A percentile compares a stretch with the other conserved stretches of the same genome.
phyloP scores from a whole-genome alignment of 257 asterid genomes.

The Linderniella brevidens region DNA sequence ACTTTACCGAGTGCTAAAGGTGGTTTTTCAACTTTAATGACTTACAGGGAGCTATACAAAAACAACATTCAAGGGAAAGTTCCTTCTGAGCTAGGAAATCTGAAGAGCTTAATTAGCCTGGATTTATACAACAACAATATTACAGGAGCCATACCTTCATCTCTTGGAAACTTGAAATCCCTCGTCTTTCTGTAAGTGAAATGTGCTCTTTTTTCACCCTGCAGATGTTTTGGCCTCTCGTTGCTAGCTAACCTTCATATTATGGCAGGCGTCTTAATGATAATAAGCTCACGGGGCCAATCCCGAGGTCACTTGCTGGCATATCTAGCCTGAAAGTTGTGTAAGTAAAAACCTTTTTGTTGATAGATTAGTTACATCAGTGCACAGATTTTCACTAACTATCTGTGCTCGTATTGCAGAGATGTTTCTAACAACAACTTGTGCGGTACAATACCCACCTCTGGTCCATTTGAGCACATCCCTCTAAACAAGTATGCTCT shows the following conservation, averaged over 20 bases:
- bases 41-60: conserved; percentile 92
- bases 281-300: conserved; percentile 35
- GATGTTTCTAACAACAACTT: conserved; percentile 79
- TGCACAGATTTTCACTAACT: conserved; percentile 5
- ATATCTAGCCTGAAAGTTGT: conserved; percentile 49
- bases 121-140: conserved; percentile 86
- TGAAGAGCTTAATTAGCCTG: conserved; percentile 83
- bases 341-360: conserved; percentile 22
- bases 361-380: background rate
- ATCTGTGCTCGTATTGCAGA: conserved; percentile 25
- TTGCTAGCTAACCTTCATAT: background rate
- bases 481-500: conserved; percentile 72
- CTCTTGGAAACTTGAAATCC: conserved; percentile 63
- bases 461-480: conserved; percentile 82
- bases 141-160: conserved; percentile 57
- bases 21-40: background rate
- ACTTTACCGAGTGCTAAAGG: too few species aligned
- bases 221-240: background rate
- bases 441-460: conserved; percentile 80
- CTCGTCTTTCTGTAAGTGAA: conserved; percentile 78
- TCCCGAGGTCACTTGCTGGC: conserved; percentile 33
- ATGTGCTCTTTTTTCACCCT: conserved; percentile 3
- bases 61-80: conserved; percentile 70
- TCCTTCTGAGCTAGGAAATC: conserved; percentile 71
- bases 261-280: conserved; percentile 46